Conservation (phyloP, 495 filamentous ascomycete genomes). For the Parathielavia hyrcaniae region DNA sequence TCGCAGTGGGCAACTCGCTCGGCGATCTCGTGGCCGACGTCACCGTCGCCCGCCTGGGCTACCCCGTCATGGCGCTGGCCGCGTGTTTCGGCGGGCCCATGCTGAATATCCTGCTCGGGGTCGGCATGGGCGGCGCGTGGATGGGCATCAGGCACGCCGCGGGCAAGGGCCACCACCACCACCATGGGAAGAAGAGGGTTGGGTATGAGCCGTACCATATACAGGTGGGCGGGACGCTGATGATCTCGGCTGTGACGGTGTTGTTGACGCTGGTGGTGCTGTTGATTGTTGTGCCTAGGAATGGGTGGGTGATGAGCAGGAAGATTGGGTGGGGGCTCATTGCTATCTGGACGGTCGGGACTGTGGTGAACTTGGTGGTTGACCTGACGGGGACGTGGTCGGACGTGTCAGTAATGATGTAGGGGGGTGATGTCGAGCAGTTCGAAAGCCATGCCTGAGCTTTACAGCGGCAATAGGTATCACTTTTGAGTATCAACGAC, state of each 20-base stretch:
- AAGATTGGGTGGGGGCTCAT: constrained; percentile 78
- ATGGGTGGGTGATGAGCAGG: constrained; percentile 83
- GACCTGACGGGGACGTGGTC: constrained; percentile 58
- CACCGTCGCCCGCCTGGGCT: constrained; percentile 86
- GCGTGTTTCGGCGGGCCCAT: constrained; percentile 97
- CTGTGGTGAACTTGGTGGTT: constrained; percentile 72
- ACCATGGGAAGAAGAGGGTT: constrained; percentile 51
- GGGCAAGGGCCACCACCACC: constrained; percentile 46
- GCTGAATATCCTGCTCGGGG: constrained; percentile 94
- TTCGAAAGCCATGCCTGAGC: no score
- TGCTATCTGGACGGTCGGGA: constrained; percentile 79
- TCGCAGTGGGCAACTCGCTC: constrained; percentile 92
- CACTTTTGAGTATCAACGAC: no score
- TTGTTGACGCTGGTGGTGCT: constrained; percentile 73
- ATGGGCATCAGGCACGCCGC: constrained; percentile 61
- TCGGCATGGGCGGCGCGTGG: constrained; percentile 80
- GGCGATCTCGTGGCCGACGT: constrained; percentile 93
- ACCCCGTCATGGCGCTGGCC: constrained; percentile 92
- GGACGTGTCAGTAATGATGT: constrained; percentile 29
- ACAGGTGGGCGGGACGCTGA: constrained; percentile 71
- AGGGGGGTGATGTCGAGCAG: not conserved
- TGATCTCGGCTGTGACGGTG: constrained; percentile 75
- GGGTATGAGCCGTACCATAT: constrained; percentile 65
- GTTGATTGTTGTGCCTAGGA: constrained; percentile 74
- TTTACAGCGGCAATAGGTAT: no score